Evolutionary conservation across 148 eudicot species (phyloP).

Genomic region (Heliamphora exappendiculata): DNA sequence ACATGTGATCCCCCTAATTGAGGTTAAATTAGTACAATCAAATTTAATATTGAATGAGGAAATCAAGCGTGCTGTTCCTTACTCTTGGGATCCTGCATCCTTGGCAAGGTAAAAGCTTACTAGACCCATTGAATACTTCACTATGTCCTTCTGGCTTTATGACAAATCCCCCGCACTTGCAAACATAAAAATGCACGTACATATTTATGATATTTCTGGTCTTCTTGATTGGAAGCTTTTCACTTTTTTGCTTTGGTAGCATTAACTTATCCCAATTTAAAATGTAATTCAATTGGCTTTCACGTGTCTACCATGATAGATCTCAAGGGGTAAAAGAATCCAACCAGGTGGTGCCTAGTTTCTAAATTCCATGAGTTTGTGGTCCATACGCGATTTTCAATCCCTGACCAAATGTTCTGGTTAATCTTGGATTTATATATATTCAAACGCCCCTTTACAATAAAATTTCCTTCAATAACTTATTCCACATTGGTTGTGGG

Average conservation of each 20-base stretch:
- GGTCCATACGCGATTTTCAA: not conserved
- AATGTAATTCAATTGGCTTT: not conserved
- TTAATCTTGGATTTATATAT: no score
- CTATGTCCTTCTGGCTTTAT: not conserved
- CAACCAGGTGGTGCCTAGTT: not conserved
- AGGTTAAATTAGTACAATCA: constrained; percentile 42
- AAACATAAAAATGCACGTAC: not conserved
- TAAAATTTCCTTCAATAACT: no score
- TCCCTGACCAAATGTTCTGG: not conserved
- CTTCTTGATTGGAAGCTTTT: not conserved
- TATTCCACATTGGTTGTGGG: no score
- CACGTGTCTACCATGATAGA: not conserved
- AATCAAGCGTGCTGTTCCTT: constrained; percentile 77
- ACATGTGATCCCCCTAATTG: constrained; percentile 53
- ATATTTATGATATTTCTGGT: not conserved
- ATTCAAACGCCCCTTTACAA: no score
- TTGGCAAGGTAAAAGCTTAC: constrained; percentile 65
- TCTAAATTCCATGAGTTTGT: not conserved
- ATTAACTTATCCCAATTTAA: not conserved
- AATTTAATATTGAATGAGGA: constrained; percentile 62
- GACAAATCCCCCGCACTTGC: not conserved
- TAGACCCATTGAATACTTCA: not conserved
- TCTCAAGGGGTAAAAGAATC: not conserved
- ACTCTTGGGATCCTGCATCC: constrained; percentile 95
- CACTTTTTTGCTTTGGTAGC: not conserved